Evolutionary conservation across 2,329 filamentous ascomycete genomes (phyloP).

Genomic region (Ophiocordyceps camponoti-rufipedis): DNA sequence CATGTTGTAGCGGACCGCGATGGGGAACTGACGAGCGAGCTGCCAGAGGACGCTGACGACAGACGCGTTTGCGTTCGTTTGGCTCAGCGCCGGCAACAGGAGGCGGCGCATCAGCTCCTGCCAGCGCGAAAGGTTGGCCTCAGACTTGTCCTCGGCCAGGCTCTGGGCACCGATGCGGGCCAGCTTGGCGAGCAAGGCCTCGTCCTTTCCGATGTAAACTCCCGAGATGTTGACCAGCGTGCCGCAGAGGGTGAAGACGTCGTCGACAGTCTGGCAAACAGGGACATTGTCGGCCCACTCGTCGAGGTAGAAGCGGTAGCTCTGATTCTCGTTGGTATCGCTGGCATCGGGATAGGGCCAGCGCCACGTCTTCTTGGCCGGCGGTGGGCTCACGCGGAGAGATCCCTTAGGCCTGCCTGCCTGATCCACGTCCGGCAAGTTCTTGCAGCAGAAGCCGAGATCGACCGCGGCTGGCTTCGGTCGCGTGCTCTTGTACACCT

Average conservation of each 20-base stretch:
- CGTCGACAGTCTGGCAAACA: constrained; percentile 75
- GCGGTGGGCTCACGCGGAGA: constrained; percentile 40
- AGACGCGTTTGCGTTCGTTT: constrained; percentile 69
- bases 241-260: constrained; percentile 72
- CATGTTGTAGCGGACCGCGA: constrained; percentile 62
- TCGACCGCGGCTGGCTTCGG: constrained; percentile 12
- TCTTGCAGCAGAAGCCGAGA: constrained; percentile 23
- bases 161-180: constrained; percentile 71
- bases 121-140: constrained; percentile 61
- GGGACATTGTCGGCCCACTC: constrained; percentile 93
- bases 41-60: constrained; percentile 76
- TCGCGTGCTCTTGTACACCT: constrained; percentile 39
- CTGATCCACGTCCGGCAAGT: constrained; percentile 38
- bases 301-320: constrained; percentile 92
- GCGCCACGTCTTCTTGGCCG: constrained; percentile 49
- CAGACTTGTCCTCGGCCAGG: constrained; percentile 49
- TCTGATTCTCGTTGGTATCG: constrained; percentile 56
- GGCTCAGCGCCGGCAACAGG: constrained; percentile 73
- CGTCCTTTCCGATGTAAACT: constrained; percentile 75
- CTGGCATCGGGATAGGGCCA: constrained; percentile 73
- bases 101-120: constrained; percentile 65
- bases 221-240: constrained; percentile 75
- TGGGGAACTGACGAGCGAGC: constrained; percentile 61
- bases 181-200: constrained; percentile 60
- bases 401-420: constrained; percentile 49